phyloP scores from a whole-genome alignment of 2,329 filamentous ascomycete genomes.

The Pseudocercospora musae region DNA sequence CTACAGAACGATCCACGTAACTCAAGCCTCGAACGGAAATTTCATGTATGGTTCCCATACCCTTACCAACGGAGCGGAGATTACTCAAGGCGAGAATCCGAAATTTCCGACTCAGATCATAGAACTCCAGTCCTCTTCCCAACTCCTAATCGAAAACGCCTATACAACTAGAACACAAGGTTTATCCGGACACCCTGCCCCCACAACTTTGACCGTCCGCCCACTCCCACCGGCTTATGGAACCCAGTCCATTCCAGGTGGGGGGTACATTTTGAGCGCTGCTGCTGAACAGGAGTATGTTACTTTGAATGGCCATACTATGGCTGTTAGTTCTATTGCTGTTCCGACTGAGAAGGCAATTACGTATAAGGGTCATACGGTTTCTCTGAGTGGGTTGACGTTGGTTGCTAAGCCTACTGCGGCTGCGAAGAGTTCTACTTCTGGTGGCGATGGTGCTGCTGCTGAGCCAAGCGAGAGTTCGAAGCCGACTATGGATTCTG shows the following conservation, averaged over 20 bases:
- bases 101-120: slow-evolving; percentile 9
- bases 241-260: not conserved
- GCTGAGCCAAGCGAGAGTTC: not conserved
- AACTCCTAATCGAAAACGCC: slow-evolving; percentile 11
- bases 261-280: not conserved
- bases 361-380: slow-evolving; percentile 11
- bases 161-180: slow-evolving; percentile 2
- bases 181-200: not conserved
- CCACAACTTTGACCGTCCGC: not conserved
- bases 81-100: slow-evolving; percentile 6
- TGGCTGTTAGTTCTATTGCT: not conserved
- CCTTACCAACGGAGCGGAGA: slow-evolving; percentile 5
- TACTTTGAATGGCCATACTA: slow-evolving; percentile 1
- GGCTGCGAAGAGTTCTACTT: not conserved
- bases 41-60: slow-evolving; percentile 17
- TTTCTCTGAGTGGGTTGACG: slow-evolving; percentile 13
- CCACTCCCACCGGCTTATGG: not conserved
- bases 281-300: not conserved
- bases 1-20: slow-evolving; percentile 6
- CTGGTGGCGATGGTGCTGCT: no score
- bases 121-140: slow-evolving; percentile 7
- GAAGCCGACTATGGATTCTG: not conserved
- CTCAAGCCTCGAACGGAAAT: slow-evolving; percentile 15
- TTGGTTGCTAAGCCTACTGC: slow-evolving; percentile 12
- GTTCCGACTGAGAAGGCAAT: slow-evolving; percentile 1